phyloP scores from a whole-genome alignment of 2,329 filamentous ascomycete species.

The Diaporthe citri region DNA sequence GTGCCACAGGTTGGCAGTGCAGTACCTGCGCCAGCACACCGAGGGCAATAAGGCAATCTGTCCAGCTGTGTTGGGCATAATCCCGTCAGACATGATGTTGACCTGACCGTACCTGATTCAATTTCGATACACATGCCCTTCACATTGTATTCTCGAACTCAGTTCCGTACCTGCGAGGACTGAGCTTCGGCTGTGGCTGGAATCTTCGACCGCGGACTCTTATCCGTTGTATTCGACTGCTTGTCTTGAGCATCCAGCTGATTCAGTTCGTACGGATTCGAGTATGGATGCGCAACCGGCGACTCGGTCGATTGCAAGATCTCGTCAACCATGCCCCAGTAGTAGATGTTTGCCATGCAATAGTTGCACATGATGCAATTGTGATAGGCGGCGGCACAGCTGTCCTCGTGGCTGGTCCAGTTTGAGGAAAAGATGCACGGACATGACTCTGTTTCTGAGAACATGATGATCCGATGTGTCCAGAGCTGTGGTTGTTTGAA shows the following conservation, averaged over 20 bases:
- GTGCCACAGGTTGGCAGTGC: not conserved
- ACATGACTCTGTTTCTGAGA: slow-evolving; percentile 27
- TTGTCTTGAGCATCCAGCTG: not conserved
- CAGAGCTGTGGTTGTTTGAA: not conserved
- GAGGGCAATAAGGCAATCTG: not conserved
- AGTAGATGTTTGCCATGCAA: slow-evolving; percentile 33
- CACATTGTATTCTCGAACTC: not conserved
- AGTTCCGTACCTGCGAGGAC: not conserved
- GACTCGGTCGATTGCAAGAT: not conserved
- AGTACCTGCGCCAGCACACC: not conserved
- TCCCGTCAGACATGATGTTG: not conserved
- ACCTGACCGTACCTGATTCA: not conserved
- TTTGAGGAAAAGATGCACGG: slow-evolving; percentile 21
- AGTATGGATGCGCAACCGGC: not conserved
- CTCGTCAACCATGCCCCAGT: slow-evolving; percentile 21
- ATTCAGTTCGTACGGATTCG: slow-evolving; percentile 13
- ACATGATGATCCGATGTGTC: slow-evolving; percentile 10
- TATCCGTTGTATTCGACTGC: not conserved
- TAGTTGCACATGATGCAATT: slow-evolving; percentile 32
- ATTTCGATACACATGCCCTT: not conserved
- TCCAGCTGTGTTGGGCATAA: not conserved
- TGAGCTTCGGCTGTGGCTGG: not conserved
- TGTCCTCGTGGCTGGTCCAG: slow-evolving; percentile 34
- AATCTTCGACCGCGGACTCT: not conserved
- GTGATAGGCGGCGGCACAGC: slow-evolving; percentile 21